Evolutionary conservation across 2,329 filamentous ascomycete species (phyloP), one percentile per base, ranked within the genome.

Genomic region (Fusarium palustre): DNA sequence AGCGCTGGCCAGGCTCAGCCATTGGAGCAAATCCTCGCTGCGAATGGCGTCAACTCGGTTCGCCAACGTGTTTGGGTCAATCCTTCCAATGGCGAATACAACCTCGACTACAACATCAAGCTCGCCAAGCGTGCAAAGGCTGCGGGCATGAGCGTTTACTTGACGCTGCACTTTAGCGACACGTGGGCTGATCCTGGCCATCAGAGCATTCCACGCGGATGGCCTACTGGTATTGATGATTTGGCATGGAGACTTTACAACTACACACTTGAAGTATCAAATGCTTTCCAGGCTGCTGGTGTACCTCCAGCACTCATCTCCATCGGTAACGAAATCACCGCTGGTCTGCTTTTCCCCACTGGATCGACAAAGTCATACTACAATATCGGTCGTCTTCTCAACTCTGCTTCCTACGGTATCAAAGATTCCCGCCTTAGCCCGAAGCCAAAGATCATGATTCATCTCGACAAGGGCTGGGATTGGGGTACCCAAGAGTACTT

Each of bases 381-480:
- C 69, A 92, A 91, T 76, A 86, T 92, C 33, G 89, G 89, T 0
- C 79, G 80, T 1, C 81, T 93, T 24, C 83, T 93, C 11, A 86
- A 91, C 74, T 88, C 88, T 9, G 90, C 88, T 0, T 83, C 87
- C 0, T 85, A 82, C 59, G 91, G 87, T 4, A 84, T 93, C 73
- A 90, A 88, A 72, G 88, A 91, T 72, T 90, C 87, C 7, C 80
- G 78, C 5, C 79, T 91, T 28, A 77, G 76, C 41, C 82, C 85
- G 0, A 84, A 86, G 66, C 89, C 90, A 2, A 86, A 89, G 75
- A 91, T 92, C 77, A 89, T 93, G 88, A 86, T 93, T 41, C 91
- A 93, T 73, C 83, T 92, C 5, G 90, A 93, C 76, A 90, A 92
- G 73, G 91, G 91, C n/a, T 93, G 90, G 89, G 85, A 90, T 67